These are phyloP conservation scores for Acaromyces ingoldii DNA, from an alignment of 1,284 basidiomycete species.

Conservation along the genomic window DNA sequence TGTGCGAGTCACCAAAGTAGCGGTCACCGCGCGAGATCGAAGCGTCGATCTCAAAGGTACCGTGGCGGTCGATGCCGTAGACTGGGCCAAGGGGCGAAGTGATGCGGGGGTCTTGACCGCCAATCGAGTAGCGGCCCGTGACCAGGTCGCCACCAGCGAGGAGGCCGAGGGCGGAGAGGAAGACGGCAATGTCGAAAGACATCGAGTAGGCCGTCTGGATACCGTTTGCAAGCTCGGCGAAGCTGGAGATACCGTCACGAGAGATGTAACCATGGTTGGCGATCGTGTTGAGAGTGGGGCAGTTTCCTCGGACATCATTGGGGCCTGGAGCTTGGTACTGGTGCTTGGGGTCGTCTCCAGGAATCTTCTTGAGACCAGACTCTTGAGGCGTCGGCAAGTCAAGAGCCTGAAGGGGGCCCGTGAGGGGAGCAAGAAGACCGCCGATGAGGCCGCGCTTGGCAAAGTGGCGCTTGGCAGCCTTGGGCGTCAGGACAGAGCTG, in stretches of 20 bases:
- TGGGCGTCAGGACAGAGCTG: slow-evolving; percentile 11
- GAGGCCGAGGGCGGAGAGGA: slow-evolving; percentile 15
- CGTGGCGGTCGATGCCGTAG: slow-evolving; percentile 13
- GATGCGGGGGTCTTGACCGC: slow-evolving; percentile 11
- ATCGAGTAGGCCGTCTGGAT: slow-evolving; percentile 18
- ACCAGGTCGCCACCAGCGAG: slow-evolving; percentile 14
- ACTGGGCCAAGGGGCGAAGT: slow-evolving; percentile 2
- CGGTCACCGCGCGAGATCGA: slow-evolving; percentile 13
- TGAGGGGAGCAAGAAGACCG: slow-evolving; percentile 10
- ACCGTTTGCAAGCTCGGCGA: slow-evolving; percentile 15
- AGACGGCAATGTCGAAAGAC: slow-evolving; percentile 14
- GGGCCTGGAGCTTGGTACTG: slow-evolving; percentile 14
- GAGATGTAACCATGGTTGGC: slow-evolving; percentile 16
- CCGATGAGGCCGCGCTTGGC: slow-evolving; percentile 12
- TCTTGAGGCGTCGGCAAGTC: slow-evolving; percentile 14
- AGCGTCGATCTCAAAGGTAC: slow-evolving; percentile 16
- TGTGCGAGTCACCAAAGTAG: slow-evolving; percentile 15
- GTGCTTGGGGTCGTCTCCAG: slow-evolving; percentile 15
- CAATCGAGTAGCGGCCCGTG: slow-evolving; percentile 11
- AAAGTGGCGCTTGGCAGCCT: slow-evolving; percentile 12
- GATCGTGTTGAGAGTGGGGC: slow-evolving; percentile 19
- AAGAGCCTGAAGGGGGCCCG: slow-evolving; percentile 4
- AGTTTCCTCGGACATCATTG: slow-evolving; percentile 13
- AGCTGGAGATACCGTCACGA: slow-evolving; percentile 12
- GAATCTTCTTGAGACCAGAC: slow-evolving; percentile 12